phyloP scores from a whole-genome alignment of 208 protist genomes.

The Trypanosoma melophagium region DNA sequence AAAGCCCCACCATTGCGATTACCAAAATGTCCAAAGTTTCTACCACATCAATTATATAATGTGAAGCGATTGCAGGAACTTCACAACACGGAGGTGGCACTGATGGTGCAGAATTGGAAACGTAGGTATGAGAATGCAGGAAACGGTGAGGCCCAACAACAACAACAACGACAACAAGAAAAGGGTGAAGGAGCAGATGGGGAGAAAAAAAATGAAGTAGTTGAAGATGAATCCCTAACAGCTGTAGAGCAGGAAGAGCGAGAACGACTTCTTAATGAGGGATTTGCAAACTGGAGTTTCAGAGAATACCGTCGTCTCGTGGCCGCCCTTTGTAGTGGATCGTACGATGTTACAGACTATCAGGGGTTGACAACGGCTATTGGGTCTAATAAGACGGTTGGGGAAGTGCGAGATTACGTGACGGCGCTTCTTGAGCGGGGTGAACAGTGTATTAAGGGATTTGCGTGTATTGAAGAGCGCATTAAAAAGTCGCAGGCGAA shows the following conservation, averaged over 20 bases:
- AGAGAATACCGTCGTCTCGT: conserved; percentile 66
- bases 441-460: conserved; percentile 69
- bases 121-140: conserved; percentile 43
- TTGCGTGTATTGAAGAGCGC: conserved; percentile 50
- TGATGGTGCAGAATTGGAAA: conserved; percentile 83
- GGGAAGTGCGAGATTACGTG: conserved; percentile 83
- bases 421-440: conserved; percentile 76
- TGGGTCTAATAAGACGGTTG: conserved; percentile 51
- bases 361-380: conserved; percentile 35
- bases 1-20: conserved; percentile 72
- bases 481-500: conserved; percentile 51
- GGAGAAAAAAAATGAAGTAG: conserved; percentile 27
- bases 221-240: conserved; percentile 60
- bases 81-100: conserved; percentile 74
- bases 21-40: conserved; percentile 67
- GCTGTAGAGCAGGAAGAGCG: conserved; percentile 80
- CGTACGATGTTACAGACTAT: conserved; percentile 70
- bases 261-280: conserved; percentile 70
- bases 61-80: conserved; percentile 75
- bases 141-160: conserved; percentile 1
- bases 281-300: conserved; percentile 71
- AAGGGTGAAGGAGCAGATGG: conserved; percentile 9
- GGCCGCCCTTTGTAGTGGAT: conserved; percentile 44
- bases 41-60: conserved; percentile 82
- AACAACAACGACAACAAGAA: conserved; percentile 24